Percentiles rank a stretch among this genome's conserved stretches.
These are phyloP conservation scores for Carnegiea gigantea DNA, from an alignment of 179 eudicot genomes.

Conservation along the genomic window DNA sequence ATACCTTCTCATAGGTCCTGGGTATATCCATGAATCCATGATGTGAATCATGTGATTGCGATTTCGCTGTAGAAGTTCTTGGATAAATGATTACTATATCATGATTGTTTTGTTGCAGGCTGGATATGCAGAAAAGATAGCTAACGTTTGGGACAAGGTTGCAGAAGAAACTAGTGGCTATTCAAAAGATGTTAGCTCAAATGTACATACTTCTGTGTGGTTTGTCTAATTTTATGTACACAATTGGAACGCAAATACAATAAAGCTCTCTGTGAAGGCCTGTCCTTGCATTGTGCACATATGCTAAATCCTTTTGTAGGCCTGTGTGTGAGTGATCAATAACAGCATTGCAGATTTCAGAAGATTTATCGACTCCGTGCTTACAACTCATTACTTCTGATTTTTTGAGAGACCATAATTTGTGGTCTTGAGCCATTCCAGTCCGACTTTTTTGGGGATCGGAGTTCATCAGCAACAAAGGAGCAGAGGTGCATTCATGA, in stretches of 20 bases:
- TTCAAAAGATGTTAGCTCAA: constrained; percentile 19
- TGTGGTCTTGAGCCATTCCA: neutral
- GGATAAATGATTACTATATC: neutral
- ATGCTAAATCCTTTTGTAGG: constrained; percentile 14
- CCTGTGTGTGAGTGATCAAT: constrained; percentile 6
- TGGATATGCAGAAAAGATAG: constrained; percentile 52
- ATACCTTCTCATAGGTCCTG: neutral
- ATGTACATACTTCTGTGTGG: constrained; percentile 21
- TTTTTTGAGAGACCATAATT: neutral
- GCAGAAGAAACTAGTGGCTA: constrained; percentile 44
- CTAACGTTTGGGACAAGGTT: constrained; percentile 48
- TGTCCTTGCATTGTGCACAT: constrained; percentile 16
- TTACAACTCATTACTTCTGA: neutral
- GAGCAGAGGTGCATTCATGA: neutral
- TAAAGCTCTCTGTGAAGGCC: neutral
- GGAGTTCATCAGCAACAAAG: neutral
- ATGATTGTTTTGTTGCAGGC: constrained; percentile 34
- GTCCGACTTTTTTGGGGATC: neutral
- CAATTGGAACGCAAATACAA: constrained; percentile 13
- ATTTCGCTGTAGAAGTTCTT: neutral
- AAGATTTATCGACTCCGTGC: neutral
- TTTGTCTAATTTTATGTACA: constrained; percentile 29
- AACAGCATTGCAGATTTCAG: constrained; percentile 6
- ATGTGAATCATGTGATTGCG: neutral
- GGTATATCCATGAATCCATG: neutral